Evolutionary conservation across 805 yeast species (phyloP), one percentile per base, ranked within the genome.

Genomic region (Wickerhamomyces chambardii): DNA sequence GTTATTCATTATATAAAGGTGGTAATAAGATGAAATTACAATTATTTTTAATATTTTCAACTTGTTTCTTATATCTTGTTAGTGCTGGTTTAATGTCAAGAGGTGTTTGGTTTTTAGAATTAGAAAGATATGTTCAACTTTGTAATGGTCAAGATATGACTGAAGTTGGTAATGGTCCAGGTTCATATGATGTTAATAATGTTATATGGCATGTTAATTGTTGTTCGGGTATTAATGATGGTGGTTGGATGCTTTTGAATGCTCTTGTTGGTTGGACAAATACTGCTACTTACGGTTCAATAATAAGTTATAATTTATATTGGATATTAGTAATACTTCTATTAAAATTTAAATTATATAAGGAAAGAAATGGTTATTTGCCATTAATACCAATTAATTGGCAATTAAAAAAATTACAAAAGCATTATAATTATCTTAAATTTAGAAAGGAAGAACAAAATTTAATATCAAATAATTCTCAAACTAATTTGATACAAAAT

Each of bases 191-290:
- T 50, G 78, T 86, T 25, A 46, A 73, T 15, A 72, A 68, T 31
- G 75, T 89, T 9, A 78, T 87, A 2, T 87, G 97, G 97, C 97
- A 87, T 56, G 95, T 87, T 21, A 85, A 87, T 59, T 86, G 95
- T 56, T 87, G 97, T 60, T 85, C 86, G 55, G 95, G 95, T 21
- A 78, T 84, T 43, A 82, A 73, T 15, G 97, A 87, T 50, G 95
- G 95, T 12, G 80, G 82, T 25, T 87, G 95, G 95, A 86, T 87
- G 95, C 67, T 87, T 30, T 66, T 84, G 48, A 86, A 86, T 32
- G 96, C 95, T 2, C 62, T 87, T 7, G 68, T 87, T 37, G 97
- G 97, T 3, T 87, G 97, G 97, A 85, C 89, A 18, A 87, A 87
- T 55, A 77, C 90, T 36, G 96, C 95, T 2, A 87, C 97, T 0